Conservation (phyloP, 2,329 filamentous ascomycete genomes). For the Thielaviopsis euricoi region DNA sequence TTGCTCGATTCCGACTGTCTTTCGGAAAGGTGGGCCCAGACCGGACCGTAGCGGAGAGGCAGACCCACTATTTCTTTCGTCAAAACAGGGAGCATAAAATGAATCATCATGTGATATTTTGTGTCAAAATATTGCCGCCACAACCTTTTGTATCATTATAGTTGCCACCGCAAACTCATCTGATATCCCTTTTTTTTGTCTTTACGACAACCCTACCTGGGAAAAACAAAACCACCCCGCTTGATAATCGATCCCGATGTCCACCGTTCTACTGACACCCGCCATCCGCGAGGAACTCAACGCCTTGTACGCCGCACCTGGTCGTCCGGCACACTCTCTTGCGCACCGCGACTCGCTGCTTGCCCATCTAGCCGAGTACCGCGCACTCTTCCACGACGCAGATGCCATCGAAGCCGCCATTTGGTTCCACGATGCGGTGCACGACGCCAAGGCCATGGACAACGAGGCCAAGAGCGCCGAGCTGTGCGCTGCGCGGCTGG, state of each 20-base stretch:
- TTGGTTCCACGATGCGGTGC: constrained; percentile 11
- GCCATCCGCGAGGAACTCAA: neutral
- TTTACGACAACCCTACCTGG: neutral
- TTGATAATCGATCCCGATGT: neutral
- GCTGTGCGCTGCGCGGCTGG: neutral
- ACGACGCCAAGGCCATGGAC: constrained; percentile 4
- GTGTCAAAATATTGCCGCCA: neutral
- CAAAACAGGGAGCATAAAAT: neutral
- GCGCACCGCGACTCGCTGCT: constrained; percentile 6
- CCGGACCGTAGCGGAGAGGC: neutral
- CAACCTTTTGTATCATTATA: neutral
- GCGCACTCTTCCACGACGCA: constrained; percentile 2
- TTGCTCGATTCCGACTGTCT: neutral
- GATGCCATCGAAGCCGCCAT: constrained; percentile 10
- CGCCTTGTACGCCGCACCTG: constrained; percentile 1
- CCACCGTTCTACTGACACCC: neutral
- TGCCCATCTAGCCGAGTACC: constrained; percentile 1
- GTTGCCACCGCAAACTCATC: neutral
- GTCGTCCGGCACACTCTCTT: constrained; percentile 7
- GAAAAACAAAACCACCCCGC: neutral
- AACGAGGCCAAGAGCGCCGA: constrained; percentile 20
- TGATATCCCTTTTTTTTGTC: neutral
- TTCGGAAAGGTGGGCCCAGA: neutral
- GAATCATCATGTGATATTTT: neutral
- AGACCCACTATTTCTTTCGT: neutral